Conservation (phyloP, 495 filamentous ascomycete species). For the Xanthoparmelia taractica region DNA sequence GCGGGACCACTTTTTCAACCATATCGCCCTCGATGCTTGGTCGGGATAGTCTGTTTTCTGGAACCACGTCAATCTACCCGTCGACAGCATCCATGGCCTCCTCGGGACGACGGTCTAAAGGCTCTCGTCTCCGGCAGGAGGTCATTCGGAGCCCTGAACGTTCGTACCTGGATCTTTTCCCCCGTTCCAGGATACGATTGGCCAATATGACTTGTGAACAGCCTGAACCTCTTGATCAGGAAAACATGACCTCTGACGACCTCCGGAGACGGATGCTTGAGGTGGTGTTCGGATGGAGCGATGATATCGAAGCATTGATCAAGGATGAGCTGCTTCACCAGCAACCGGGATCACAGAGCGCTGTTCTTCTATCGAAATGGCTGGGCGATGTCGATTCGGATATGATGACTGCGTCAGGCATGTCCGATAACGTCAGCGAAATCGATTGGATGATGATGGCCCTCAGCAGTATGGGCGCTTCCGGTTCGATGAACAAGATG, state of each 20-base stretch:
- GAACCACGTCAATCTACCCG: slow-evolving; percentile 27
- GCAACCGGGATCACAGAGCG: slow-evolving; percentile 59
- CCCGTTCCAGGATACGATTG: slow-evolving; percentile 63
- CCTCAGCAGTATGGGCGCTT: slow-evolving; percentile 73
- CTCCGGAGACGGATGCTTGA: slow-evolving; percentile 86
- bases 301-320: slow-evolving; percentile 74
- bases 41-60: slow-evolving; percentile 26
- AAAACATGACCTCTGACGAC: slow-evolving; percentile 68
- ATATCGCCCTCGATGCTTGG: slow-evolving; percentile 28
- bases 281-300: slow-evolving; percentile 91
- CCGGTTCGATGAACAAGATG: slow-evolving; percentile 78
- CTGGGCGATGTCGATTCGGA: slow-evolving; percentile 78
- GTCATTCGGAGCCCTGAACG: slow-evolving; percentile 60
- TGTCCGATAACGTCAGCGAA: slow-evolving; percentile 73
- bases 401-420: slow-evolving; percentile 65
- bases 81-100: slow-evolving; percentile 58
- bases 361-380: slow-evolving; percentile 83
- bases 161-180: slow-evolving; percentile 50
- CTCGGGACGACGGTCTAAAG: slow-evolving; percentile 54
- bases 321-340: slow-evolving; percentile 77
- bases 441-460: slow-evolving; percentile 97
- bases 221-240: slow-evolving; percentile 52
- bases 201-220: slow-evolving; percentile 73
- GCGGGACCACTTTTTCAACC: slow-evolving; percentile 38
- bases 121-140: slow-evolving; percentile 75